Evolutionary conservation across 495 filamentous ascomycete genomes (phyloP).

Genomic region (Aspergillus taichungensis): DNA sequence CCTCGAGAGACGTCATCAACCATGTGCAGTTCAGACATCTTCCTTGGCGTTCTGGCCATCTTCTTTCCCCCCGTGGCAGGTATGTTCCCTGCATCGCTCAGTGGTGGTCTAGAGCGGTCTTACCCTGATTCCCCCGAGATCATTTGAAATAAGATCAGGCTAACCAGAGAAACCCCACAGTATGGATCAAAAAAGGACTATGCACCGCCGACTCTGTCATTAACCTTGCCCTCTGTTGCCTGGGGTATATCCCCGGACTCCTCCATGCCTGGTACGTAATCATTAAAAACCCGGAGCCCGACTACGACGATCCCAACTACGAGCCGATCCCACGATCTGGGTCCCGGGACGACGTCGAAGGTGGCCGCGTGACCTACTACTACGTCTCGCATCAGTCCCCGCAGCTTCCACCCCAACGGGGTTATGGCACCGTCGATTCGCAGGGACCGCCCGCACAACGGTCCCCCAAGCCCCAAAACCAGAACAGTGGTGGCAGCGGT

Average conservation of each 20-base stretch:
- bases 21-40: conserved; percentile 75
- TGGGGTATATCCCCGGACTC: conserved; percentile 87
- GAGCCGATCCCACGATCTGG: conserved; percentile 45
- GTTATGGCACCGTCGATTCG: conserved; percentile 30
- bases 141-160: neutral
- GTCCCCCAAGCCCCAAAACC: conserved; percentile 17
- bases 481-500: conserved; percentile 16
- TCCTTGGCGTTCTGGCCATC: conserved; percentile 79
- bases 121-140: neutral
- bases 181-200: conserved; percentile 93
- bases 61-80: conserved; percentile 91
- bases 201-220: conserved; percentile 91
- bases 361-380: conserved; percentile 57
- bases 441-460: conserved; percentile 17
- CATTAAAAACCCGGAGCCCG: conserved; percentile 69
- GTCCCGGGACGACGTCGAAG: conserved; percentile 33
- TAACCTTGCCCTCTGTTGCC: conserved; percentile 83
- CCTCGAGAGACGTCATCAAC: conserved; percentile 1
- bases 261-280: conserved; percentile 99
- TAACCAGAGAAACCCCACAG: conserved; percentile 32
- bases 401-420: conserved; percentile 29
- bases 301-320: conserved; percentile 51
- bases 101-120: too few species aligned
- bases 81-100: conserved; percentile 35
- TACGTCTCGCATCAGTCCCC: conserved; percentile 49